Conservation (phyloP, 2,329 filamentous ascomycete genomes). For the Sarocladium oryzae region DNA sequence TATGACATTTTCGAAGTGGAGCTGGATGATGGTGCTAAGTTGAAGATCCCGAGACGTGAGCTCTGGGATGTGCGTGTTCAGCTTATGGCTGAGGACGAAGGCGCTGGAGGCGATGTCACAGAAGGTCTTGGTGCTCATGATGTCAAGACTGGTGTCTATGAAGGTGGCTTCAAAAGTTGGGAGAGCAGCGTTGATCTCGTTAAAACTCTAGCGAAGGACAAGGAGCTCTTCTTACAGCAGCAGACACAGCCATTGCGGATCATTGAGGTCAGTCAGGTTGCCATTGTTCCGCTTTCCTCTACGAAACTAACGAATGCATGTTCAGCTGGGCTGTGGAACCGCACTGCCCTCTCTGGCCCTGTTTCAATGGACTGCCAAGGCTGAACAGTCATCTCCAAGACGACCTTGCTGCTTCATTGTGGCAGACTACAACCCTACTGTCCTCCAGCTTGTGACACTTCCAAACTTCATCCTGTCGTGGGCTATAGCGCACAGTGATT, state of each 20-base stretch:
- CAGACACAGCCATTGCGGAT: conserved; percentile 33
- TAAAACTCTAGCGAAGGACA: conserved; percentile 49
- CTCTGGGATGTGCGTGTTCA: conserved; percentile 78
- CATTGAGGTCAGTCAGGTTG: conserved; percentile 43
- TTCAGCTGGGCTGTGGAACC: conserved; percentile 69
- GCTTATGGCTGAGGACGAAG: conserved; percentile 67
- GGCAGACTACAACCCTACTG: conserved; percentile 74
- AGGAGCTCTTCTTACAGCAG: conserved; percentile 24
- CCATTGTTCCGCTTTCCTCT: not conserved
- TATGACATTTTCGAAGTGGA: conserved; percentile 57
- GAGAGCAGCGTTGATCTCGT: conserved; percentile 78
- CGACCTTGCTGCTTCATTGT: conserved; percentile 50
- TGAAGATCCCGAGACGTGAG: conserved; percentile 64
- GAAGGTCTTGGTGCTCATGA: conserved; percentile 60
- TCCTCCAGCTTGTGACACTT: conserved; percentile 70
- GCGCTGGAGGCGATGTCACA: conserved; percentile 27
- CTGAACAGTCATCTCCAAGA: conserved; percentile 10
- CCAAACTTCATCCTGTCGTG: conserved; percentile 72
- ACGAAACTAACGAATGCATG: not conserved
- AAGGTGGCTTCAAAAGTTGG: conserved; percentile 87
- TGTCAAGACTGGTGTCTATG: conserved; percentile 75
- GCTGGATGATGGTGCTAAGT: conserved; percentile 44
- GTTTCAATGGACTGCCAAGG: conserved; percentile 52
- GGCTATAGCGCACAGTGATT: conserved; percentile 40
- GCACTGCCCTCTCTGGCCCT: conserved; percentile 66